Percentiles rank a stretch among this genome's conserved stretches.
These are phyloP conservation scores for Mucor indicus DNA, from an alignment of 371 early-diverging fungal species.

Conservation along the genomic window DNA sequence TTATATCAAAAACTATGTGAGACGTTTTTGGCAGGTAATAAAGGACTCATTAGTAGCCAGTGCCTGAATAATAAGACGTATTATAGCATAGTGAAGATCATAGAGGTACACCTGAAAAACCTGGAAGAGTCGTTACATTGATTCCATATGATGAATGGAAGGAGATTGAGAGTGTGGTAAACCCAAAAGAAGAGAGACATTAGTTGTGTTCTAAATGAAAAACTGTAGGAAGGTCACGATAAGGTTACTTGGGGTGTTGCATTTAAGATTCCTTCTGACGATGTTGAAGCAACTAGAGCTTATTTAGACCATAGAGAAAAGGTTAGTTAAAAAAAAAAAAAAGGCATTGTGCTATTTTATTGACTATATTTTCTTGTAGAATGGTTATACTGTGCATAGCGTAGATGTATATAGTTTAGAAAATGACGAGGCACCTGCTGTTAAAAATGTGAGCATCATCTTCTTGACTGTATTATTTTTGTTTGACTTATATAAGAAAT, in stretches of 20 bases:
- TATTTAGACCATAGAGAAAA: constrained; percentile 90
- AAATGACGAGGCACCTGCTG: constrained; percentile 39
- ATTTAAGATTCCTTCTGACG: constrained; percentile 70
- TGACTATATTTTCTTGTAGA: constrained; percentile 17
- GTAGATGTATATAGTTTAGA: constrained; percentile 63
- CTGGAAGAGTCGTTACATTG: constrained; percentile 91
- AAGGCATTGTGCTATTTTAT: too few species aligned
- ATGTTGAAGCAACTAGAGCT: constrained; percentile 62
- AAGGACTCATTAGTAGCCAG: too few species aligned
- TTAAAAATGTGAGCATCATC: constrained; percentile 53
- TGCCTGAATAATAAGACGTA: not conserved
- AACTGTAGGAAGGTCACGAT: constrained; percentile 53
- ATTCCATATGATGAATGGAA: constrained; percentile 70
- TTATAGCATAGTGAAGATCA: constrained; percentile 81
- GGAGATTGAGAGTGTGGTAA: constrained; percentile 38
- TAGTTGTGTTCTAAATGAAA: not conserved
- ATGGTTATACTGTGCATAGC: constrained; percentile 74
- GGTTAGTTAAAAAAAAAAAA: constrained; percentile 25
- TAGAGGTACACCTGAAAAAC: constrained; percentile 79
- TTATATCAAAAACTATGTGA: constrained; percentile 74
- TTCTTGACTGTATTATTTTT: not conserved
- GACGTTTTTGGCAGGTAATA: constrained; percentile 87
- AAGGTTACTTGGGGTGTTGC: constrained; percentile 85
- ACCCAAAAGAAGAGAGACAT: not conserved
- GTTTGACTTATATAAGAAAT: constrained; percentile 19